Percentiles rank a stretch among this genome's conserved stretches.
phyloP scores from a whole-genome alignment of 768 basidiomycete genomes.

The Phanerodontia chrysosporium region DNA sequence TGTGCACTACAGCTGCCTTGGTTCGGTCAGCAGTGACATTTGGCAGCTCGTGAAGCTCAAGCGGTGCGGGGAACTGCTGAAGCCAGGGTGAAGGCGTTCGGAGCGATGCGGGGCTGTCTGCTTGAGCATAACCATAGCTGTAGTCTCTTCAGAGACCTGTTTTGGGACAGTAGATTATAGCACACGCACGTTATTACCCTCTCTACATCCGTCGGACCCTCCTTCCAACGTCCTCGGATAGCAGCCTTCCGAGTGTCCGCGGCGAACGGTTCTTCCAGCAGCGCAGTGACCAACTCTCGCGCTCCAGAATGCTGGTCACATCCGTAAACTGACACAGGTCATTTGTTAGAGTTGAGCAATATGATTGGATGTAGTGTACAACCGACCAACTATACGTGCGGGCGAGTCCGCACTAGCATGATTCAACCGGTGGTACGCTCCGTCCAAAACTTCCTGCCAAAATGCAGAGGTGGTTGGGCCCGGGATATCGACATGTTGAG shows the following conservation, averaged over 20 bases:
- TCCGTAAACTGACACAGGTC: constrained; percentile 47
- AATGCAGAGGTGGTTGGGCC: constrained; percentile 32
- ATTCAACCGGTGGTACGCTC: constrained; percentile 26
- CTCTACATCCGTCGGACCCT: not conserved
- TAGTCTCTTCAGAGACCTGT: too few species aligned
- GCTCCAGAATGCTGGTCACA: constrained; percentile 51
- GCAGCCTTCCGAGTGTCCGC: constrained; percentile 43
- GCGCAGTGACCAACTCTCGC: constrained; percentile 59
- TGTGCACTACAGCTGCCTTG: not conserved
- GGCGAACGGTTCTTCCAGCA: constrained; percentile 67
- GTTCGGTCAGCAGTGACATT: not conserved
- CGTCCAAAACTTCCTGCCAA: constrained; percentile 44
- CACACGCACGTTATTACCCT: constrained; percentile 16
- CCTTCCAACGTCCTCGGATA: constrained; percentile 48
- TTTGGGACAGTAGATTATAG: not conserved
- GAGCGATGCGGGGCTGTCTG: constrained; percentile 17
- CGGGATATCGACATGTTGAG: constrained; percentile 18
- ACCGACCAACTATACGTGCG: constrained; percentile 48
- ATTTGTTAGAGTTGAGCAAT: not conserved
- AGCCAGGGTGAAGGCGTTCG: constrained; percentile 48
- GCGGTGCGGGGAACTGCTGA: constrained; percentile 44
- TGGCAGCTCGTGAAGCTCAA: constrained; percentile 25
- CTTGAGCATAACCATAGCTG: constrained; percentile 15
- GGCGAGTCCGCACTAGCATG: constrained; percentile 29
- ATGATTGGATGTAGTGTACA: not conserved